A percentile compares a stretch with the other conserved stretches of the same genome.
Conservation (phyloP, 305 asterid genomes). For the Fraxinus greggii region DNA sequence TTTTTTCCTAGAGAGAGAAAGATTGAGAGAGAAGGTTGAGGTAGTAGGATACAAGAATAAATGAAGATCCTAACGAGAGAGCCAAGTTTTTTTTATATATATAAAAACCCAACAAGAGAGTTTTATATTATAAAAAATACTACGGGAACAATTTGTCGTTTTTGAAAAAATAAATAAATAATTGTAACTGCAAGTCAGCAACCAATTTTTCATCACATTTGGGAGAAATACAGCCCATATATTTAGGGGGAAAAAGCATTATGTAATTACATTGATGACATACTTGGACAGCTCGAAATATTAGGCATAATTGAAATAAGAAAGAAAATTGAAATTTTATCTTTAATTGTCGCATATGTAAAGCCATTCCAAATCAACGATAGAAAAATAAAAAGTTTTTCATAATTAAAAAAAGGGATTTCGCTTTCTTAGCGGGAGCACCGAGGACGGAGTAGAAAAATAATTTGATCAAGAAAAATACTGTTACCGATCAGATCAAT, state of each 20-base stretch:
- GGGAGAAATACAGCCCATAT: background rate
- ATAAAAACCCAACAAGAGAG: background rate
- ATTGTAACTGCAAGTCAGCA: background rate
- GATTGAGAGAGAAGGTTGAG: background rate
- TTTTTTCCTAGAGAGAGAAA: background rate
- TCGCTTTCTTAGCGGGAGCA: too few relatives aligned
- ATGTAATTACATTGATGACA: background rate
- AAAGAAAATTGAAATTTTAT: background rate
- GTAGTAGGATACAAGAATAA: background rate
- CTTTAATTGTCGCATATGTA: background rate
- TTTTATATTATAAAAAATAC: too few relatives aligned
- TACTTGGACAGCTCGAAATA: background rate
- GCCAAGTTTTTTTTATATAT: background rate
- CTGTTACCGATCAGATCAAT: too few relatives aligned
- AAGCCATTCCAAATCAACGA: background rate
- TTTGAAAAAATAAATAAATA: background rate
- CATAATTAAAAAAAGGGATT: too few relatives aligned
- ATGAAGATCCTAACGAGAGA: slow-evolving; percentile 7
- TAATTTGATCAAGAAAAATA: too few relatives aligned
- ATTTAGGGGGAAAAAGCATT: background rate
- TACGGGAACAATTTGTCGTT: background rate
- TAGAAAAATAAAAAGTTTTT: too few relatives aligned
- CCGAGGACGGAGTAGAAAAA: too few relatives aligned
- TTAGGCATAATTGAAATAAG: background rate
- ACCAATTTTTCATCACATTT: background rate